Percentiles rank a stretch among this genome's conserved stretches.
These are phyloP conservation scores for Wickerhamomyces queroliae DNA, from an alignment of 805 yeast genomes.

Conservation along the genomic window DNA sequence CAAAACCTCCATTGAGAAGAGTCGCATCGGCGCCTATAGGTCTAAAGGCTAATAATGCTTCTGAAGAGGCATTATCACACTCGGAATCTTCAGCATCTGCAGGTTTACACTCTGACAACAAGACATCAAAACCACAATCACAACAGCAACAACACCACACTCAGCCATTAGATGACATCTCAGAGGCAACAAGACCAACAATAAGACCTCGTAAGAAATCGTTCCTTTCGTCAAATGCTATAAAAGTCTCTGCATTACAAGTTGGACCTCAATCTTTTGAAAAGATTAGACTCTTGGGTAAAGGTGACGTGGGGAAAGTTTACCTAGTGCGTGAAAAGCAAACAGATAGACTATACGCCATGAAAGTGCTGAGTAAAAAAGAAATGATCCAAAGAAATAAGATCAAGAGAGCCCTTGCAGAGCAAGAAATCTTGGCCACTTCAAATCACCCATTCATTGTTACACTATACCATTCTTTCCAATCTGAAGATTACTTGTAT, in stretches of 20 bases:
- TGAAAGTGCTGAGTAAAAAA: constrained; percentile 83
- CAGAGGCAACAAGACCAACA: constrained; percentile 7
- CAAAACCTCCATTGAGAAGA: constrained; percentile 46
- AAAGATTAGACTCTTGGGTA: constrained; percentile 83
- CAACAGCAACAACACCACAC: too few species aligned
- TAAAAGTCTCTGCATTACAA: constrained; percentile 66
- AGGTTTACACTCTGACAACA: background rate
- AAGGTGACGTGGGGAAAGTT: constrained; percentile 97
- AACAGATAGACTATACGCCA: constrained; percentile 74
- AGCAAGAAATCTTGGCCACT: constrained; percentile 93
- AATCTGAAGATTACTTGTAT: constrained; percentile 84
- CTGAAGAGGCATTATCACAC: constrained; percentile 20
- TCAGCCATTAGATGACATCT: constrained; percentile 9
- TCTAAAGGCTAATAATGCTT: constrained; percentile 28
- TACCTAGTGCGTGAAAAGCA: constrained; percentile 82
- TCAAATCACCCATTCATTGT: constrained; percentile 97
- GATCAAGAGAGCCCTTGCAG: constrained; percentile 91
- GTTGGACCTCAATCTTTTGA: constrained; percentile 88
- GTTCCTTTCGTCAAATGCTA: constrained; percentile 59
- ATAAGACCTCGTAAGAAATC: constrained; percentile 39
- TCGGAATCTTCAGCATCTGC: too few species aligned
- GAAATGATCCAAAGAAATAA: constrained; percentile 96
- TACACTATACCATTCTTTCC: constrained; percentile 92
- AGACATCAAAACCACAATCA: too few species aligned
- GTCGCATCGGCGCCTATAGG: constrained; percentile 85